Base-by-base conservation (phyloP, 1,284 basidiomycete genomes). In the Peniophora sp. region DNA sequence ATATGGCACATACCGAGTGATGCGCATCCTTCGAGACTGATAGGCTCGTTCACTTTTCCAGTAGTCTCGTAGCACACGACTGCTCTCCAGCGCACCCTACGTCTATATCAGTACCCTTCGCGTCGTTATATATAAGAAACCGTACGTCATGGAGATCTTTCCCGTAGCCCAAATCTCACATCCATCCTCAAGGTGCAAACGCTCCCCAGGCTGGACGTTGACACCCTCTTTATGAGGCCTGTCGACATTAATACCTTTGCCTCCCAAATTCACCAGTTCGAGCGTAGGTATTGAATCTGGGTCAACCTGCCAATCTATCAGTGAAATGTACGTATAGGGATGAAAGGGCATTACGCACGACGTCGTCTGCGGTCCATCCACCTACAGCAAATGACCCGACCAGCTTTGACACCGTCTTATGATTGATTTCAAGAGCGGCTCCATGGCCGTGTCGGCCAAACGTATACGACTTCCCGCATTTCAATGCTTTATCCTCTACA, bases 401-500 rank as follows among this genome's bases (percentile, higher is more conserved):
- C 34, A 75, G 66, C 35, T 72, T 70, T 0, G 85, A 88, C 50
- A 88, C 70, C 57, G 77, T 81, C 59, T 79, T 80, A 66, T 72
- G 73, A 50, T 73, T 75, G 47, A 88, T 65, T 5, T 72, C 35
- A 2, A 88, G 65, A 2, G 72, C 68, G 45, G n/a, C n/a, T n/a
- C n/a, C n/a, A n/a, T 64, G 64, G 2, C 72, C 74, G 60, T 76
- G 82, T 27, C 85, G 68, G 14, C 85, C 83, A 2, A 86, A 59
- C 0, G 58, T 44, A 52, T 84, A 79, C 16, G 66, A 68, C 43
- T 62, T 71, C 16, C 75, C 74, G 0, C 81, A 69, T 61, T 83
- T 85, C 47, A 88, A 67, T 3, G 85, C 62, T 59, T 85, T 87
- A 12, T 66, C 64, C 62, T 79, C 84, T 88, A 56, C 0, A n/a